Evolutionary conservation across 352 stramenopile species (phyloP), one percentile per base, ranked within the genome.

Genomic region (Blastocystis hominis): DNA sequence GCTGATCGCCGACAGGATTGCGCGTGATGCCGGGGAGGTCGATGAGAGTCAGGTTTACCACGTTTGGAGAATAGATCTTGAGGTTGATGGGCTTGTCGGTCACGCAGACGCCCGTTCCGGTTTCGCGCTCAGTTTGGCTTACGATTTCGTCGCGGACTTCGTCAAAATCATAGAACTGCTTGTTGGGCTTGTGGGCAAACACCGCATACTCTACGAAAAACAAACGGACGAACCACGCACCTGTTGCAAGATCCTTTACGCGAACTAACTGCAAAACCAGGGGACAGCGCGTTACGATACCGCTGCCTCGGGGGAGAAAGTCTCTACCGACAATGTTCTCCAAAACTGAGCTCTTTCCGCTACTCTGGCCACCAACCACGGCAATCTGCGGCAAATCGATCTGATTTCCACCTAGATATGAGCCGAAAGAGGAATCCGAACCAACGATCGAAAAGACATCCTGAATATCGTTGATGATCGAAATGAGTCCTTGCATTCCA

Each of bases 381-480:
- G 98, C 95, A 90, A 98, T 98, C 91, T 98, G 95, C 87, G 96
- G 96, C 53, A 98, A 91, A 90, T 98, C 97, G 70, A 98, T 75
- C 0, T 44, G n/a, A 44, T 75, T 75, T 6, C 64, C 75, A 38
- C 90, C 89, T 40, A 91, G 91, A 40, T 88, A 91, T 89, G 7
- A 75, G 10, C 0, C 20, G 2, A 47, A 53, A 42, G 17, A 3
- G 40, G 30, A 94, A 93, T 66, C 92, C 24, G 24, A 30, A 30
- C 24, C 24, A 89, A 98, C 97, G 62, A 94, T 94, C 68, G 91
- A 96, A 90, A 98, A 98, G 46, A 99, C 96, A 91, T 99, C 96
- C 92, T 99, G 96, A 9, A 99, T 93, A 92, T 98, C 98, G 90
- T 98, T 98, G 88, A 98, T 97, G 89, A 99, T 97, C 47, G 96